Percentiles rank a stretch among this genome's conserved stretches.
Evolutionary conservation across 169 alveolate species (phyloP).

Genomic region (Eimeria falciformis): DNA sequence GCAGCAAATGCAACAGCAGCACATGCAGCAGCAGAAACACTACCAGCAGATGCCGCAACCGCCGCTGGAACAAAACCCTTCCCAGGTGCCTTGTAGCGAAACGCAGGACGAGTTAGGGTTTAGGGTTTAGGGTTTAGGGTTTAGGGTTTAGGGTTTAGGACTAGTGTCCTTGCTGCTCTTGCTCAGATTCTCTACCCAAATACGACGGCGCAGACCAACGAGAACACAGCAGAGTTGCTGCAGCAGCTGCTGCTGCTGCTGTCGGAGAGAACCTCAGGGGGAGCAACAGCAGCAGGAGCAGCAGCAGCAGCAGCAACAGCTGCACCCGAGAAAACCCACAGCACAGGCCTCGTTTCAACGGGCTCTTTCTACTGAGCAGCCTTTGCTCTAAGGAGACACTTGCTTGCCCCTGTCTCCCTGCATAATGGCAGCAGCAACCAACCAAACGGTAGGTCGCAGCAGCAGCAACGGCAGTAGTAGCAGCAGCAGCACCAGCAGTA

Average conservation of each 20-base stretch:
- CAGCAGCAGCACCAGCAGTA: background rate
- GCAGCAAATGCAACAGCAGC: slow-evolving; percentile 19
- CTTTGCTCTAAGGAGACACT: no score
- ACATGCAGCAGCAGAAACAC: background rate
- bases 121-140: background rate
- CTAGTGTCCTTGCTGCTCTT: no score
- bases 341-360: no score
- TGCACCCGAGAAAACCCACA: no score
- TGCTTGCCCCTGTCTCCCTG: no score
- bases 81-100: background rate
- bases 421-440: no score
- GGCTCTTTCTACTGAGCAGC: no score
- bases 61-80: background rate
- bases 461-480: background rate
- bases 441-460: no score
- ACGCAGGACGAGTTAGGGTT: background rate
- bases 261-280: slow-evolving; percentile 29
- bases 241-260: slow-evolving; percentile 46
- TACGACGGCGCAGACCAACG: no score
- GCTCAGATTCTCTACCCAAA: no score
- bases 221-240: slow-evolving; percentile 32
- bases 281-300: slow-evolving; percentile 18
- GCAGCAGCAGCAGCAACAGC: slow-evolving; percentile 48
- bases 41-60: background rate
- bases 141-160: background rate